Evolutionary conservation across 768 basidiomycete genomes (phyloP).

Genomic region (Crassisporium funariophilum): DNA sequence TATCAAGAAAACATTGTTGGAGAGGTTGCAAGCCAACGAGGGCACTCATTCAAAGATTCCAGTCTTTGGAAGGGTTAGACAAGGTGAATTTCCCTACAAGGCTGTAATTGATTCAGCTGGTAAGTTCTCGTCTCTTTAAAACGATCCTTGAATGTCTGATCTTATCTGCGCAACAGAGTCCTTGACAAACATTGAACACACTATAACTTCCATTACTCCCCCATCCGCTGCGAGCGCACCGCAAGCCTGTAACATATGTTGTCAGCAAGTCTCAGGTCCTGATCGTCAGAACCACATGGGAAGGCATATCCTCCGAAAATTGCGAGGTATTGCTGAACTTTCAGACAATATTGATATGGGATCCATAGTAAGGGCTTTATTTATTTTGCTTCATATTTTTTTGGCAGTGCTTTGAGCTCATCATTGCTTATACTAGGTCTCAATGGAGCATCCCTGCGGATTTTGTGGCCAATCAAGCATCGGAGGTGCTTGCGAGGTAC

Average conservation of each 20-base stretch:
- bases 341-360: too few species aligned
- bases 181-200: neutral
- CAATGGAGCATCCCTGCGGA: too few species aligned
- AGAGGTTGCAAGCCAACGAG: neutral
- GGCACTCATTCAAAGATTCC: neutral
- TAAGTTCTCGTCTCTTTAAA: neutral
- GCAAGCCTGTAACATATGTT: neutral
- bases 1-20: neutral
- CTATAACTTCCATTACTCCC: neutral
- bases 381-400: too few species aligned
- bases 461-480: neutral
- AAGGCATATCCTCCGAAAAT: neutral
- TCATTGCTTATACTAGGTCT: too few species aligned
- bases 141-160: neutral
- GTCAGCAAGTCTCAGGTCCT: neutral
- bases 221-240: neutral
- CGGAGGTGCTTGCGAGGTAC: neutral
- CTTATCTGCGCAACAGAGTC: neutral
- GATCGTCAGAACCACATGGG: neutral
- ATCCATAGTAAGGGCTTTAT: too few species aligned
- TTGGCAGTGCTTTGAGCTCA: too few species aligned
- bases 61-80: neutral
- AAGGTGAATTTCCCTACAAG: neutral
- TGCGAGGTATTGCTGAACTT: neutral
- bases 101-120: neutral